Evolutionary conservation across 331 rosid genomes (phyloP), one percentile per base, ranked within the genome.

Genomic region (Malus hybrid): DNA sequence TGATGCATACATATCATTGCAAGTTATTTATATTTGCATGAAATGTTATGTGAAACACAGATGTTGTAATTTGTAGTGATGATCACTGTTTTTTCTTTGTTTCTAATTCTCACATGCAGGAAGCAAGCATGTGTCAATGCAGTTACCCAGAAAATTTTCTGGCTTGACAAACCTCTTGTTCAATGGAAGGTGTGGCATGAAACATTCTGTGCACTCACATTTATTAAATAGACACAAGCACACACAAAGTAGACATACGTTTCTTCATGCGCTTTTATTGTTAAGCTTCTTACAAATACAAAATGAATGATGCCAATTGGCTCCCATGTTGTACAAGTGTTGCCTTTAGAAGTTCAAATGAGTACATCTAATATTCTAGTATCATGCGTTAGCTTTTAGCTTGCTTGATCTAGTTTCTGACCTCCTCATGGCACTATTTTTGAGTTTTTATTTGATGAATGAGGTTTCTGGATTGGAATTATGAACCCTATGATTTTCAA

Each of bases 151-250:
- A 71, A 64, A 86, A 24, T 70, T 92, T 75, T 90, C 97, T 61
- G 89, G 92, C 73, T 77, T 94, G 74, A 87, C 92, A 64, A 83
- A 87, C 80, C 85, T 91, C 71, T 82, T 91, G 26, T 94, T 90
- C 76, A 91, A 90, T 62, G 84, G 88, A 83, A 91, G 97, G 98
- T 93, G 80, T 24, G 76, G 57, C 62, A 22, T 42, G n/a, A 74
- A 33, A 22, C 63, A 22, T 34, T 64, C 28, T 65, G 28, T 30
- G 12, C 36, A 6, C 39, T 12, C 65, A 20, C 48, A 30, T 12
- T 19, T 33, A 6, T 34, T 71, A 24, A 26, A 60, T 14, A 56
- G 34, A 72, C 34, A 5, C 32, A 24, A 20, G 36, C 29, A 60
- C 50, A 24, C 42, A 24, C 76, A 34, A 46, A 2, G 2, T 8